Evolutionary conservation across 495 filamentous ascomycete genomes (phyloP), one percentile per base, ranked within the genome.

Genomic region (Physcia stellaris): DNA sequence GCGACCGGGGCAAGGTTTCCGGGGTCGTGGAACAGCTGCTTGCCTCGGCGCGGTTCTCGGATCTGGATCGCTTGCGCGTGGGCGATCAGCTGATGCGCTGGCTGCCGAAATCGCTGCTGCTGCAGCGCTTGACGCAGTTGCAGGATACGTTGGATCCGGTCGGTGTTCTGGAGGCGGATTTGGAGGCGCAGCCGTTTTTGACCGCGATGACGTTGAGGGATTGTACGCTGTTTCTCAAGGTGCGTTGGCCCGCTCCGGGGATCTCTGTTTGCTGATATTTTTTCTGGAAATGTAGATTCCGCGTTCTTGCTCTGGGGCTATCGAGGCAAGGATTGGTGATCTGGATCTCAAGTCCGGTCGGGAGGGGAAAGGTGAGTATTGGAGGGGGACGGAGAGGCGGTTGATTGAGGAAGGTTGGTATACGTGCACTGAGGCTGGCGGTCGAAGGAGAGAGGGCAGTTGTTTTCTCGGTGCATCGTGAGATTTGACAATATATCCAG

Each of bases 121-220:
- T 61, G 42, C 41, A 51, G n/a, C 55, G 55, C n/a, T 50, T 83
- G 2, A 57, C 57, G 13, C 47, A 60, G 2, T 42, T 67, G 23
- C 79, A 84, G 41, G 32, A 37, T 1, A 42, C 51, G 21, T 48
- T 71, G 11, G 79, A 82, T 45, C 49, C 53, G 0, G 39, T 49
- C 0, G 72, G 70, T 0, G 55, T 63, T 0, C 42, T 71, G 3
- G 42, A 53, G 1, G 53, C 46, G 1, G 42, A 59, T 18, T 41
- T 53, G 0, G 44, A 50, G 12, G 50, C 60, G 21, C 31, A 47
- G 4, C 34, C 53, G 9, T 59, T 70, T 28, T 51, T 58, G 12
- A 49, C 40, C 21, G 83, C 83, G 12, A 95, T 94, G 87, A 93
- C 87, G 17, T 47, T 95, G 35, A 61, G 88, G 34, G 88, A 98